Conservation (phyloP, 139 green algal genomes). For the Chlorella ohadii region DNA sequence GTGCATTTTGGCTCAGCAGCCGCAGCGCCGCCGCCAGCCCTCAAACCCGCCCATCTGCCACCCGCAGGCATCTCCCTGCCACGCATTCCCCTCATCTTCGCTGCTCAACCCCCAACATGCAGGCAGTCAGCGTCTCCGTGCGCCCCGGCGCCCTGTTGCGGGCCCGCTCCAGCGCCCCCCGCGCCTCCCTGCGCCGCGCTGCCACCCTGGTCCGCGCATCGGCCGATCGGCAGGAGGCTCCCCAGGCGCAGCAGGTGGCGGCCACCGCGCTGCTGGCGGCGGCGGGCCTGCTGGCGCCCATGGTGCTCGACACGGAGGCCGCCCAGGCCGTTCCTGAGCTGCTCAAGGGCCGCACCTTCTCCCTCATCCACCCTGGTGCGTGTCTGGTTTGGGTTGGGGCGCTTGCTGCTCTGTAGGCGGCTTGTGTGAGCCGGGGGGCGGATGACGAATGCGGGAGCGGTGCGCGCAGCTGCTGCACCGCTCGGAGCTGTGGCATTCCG, state of each 20-base stretch:
- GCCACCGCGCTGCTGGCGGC: slow-evolving; percentile 2
- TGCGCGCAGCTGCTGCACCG: not conserved
- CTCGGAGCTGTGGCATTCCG: not conserved
- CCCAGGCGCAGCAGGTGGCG: not conserved
- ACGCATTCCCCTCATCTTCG: not conserved
- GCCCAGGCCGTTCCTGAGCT: slow-evolving; percentile 27
- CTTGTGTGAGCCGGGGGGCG: too few species aligned
- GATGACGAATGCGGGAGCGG: too few species aligned
- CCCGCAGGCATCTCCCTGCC: not conserved
- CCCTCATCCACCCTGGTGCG: slow-evolving; percentile 54
- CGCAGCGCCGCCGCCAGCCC: too few species aligned
- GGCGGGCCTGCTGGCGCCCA: slow-evolving; percentile 15
- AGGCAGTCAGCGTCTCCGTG: not conserved
- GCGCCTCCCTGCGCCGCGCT: not conserved
- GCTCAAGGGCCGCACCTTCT: slow-evolving; percentile 48
- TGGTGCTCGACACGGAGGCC: slow-evolving; percentile 1
- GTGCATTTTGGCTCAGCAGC: too few species aligned
- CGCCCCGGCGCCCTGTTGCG: not conserved
- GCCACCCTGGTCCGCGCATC: slow-evolving; percentile 1
- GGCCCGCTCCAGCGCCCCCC: too few species aligned
- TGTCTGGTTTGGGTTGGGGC: too few species aligned
- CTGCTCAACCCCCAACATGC: not conserved
- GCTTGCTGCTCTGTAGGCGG: too few species aligned
- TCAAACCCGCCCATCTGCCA: not conserved
- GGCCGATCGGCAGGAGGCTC: not conserved